Percentiles rank a stretch among this genome's conserved stretches.
These are phyloP conservation scores for Pyracantha coccinea DNA, from an alignment of 331 rosid species.

Conservation along the genomic window DNA sequence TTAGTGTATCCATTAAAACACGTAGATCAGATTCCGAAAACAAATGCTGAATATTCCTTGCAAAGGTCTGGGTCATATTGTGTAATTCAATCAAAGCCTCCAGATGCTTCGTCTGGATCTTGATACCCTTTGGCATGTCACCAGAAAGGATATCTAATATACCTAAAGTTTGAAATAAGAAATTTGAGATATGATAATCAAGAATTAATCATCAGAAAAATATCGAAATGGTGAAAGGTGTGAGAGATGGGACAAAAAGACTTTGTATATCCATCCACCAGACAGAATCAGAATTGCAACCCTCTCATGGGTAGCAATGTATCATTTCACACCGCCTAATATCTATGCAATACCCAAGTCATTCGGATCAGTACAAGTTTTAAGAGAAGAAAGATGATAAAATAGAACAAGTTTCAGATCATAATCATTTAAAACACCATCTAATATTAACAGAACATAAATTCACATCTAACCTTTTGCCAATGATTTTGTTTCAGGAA, in stretches of 20 bases:
- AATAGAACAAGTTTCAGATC: neutral
- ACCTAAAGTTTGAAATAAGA: slow-evolving; percentile 35
- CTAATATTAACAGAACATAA: neutral
- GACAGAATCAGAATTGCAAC: neutral
- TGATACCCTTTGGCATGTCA: slow-evolving; percentile 94
- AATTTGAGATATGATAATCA: slow-evolving; percentile 2
- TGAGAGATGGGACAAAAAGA: neutral
- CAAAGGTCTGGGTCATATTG: slow-evolving; percentile 85
- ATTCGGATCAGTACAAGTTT: neutral
- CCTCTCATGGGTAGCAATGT: neutral
- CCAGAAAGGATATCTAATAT: slow-evolving; percentile 80
- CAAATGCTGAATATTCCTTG: slow-evolving; percentile 89
- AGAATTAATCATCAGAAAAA: neutral
- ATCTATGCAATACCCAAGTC: neutral
- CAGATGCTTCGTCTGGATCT: slow-evolving; percentile 84
- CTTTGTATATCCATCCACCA: neutral
- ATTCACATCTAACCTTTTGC: slow-evolving; percentile 60
- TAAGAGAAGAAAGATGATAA: neutral
- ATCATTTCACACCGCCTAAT: neutral
- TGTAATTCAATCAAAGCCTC: slow-evolving; percentile 90
- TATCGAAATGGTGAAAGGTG: neutral
- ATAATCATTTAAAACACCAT: neutral
- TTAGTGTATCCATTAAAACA: slow-evolving; percentile 63
- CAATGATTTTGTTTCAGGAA: slow-evolving; percentile 93
- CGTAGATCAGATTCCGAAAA: slow-evolving; percentile 78